These are phyloP conservation scores for Colletotrichum cordylinicola DNA, from an alignment of 2,329 filamentous ascomycete genomes.

Conservation along the genomic window DNA sequence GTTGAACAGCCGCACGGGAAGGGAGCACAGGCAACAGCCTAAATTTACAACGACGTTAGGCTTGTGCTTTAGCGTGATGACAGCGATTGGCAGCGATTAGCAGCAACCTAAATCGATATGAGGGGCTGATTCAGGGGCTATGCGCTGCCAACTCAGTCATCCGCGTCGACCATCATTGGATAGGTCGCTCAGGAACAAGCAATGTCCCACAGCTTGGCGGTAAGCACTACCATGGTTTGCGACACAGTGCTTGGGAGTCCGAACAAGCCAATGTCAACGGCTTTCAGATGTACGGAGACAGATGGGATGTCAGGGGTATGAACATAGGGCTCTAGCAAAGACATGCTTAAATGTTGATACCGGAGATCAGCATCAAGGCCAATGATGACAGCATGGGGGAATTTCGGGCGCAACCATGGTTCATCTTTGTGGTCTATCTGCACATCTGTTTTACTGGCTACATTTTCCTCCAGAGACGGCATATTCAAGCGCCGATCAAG, in stretches of 20 bases:
- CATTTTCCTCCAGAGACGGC: not conserved
- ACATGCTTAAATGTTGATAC: not conserved
- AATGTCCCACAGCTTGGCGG: not conserved
- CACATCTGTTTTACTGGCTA: not conserved
- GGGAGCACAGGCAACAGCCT: not conserved
- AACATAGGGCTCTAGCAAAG: not conserved
- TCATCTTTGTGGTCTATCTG: not conserved
- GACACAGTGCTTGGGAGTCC: not conserved
- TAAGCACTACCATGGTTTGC: not conserved
- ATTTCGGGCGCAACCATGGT: not conserved
- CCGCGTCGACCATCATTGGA: not conserved
- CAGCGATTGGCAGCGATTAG: not conserved
- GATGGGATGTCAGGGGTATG: not conserved
- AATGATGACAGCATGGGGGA: not conserved
- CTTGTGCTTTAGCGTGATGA: not conserved
- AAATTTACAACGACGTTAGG: not conserved
- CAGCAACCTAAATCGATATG: not conserved
- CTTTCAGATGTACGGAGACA: fast-evolving
- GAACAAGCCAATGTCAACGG: not conserved
- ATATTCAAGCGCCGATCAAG: not conserved
- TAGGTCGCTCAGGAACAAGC: not conserved
- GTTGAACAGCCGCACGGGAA: not conserved
- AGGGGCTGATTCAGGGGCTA: not conserved
- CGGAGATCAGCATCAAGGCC: fast-evolving
- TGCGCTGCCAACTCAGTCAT: not conserved